These are phyloP conservation scores for Tylopilus cervinicoccineus DNA, from an alignment of 768 basidiomycete genomes.

Conservation along the genomic window DNA sequence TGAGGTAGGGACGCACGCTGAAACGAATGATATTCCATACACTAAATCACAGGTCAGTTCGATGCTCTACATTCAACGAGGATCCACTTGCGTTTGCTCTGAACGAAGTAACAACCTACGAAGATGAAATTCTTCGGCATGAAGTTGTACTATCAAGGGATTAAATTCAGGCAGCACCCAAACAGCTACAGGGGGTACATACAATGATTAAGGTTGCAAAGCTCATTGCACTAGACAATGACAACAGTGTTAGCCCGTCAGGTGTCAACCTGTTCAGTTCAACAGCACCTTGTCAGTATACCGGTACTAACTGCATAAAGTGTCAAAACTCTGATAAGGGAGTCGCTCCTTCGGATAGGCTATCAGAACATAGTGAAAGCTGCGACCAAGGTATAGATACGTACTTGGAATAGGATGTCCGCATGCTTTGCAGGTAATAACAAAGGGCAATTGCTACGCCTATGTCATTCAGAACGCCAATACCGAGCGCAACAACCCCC, in stretches of 20 bases:
- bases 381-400: conserved; percentile 10
- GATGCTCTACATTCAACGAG: background rate
- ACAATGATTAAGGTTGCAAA: conserved; percentile 54
- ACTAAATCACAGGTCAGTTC: conserved; percentile 33
- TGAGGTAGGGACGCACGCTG: conserved; percentile 43
- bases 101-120: conserved; percentile 55
- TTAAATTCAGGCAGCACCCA: background rate
- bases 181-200: conserved; percentile 16
- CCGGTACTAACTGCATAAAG: conserved; percentile 65
- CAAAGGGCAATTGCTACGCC: conserved; percentile 49
- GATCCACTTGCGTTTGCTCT: conserved; percentile 54
- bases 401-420: conserved; percentile 46
- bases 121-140: conserved; percentile 56
- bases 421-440: conserved; percentile 50
- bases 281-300: conserved; percentile 50
- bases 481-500: conserved; percentile 45
- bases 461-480: conserved; percentile 49
- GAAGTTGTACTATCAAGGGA: conserved; percentile 47
- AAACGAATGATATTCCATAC: conserved; percentile 64
- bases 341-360: conserved; percentile 41
- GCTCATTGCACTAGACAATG: conserved; percentile 26
- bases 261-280: background rate
- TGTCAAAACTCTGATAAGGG: conserved; percentile 51
- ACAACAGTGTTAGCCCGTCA: background rate
- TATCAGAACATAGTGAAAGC: background rate